Percentiles rank a stretch among this genome's conserved stretches.
Evolutionary conservation across 257 asterid genomes (phyloP).

Genomic region (Verbena officinalis): DNA sequence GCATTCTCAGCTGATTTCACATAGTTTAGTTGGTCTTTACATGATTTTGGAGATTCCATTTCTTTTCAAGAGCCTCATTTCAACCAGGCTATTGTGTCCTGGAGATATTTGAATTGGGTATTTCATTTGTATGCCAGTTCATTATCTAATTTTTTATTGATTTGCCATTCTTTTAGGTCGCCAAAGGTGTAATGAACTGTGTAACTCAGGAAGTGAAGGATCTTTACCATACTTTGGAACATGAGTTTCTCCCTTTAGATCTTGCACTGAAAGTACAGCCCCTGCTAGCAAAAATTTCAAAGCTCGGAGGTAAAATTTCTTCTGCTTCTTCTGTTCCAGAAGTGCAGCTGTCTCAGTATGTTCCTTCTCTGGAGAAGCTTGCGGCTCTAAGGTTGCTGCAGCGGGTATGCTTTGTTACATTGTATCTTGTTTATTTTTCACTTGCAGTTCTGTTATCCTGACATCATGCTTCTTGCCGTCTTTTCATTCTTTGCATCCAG

Average conservation of each 20-base stretch:
- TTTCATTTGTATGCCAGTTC: background rate
- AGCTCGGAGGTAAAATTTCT: slow-evolving; percentile 78
- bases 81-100: background rate
- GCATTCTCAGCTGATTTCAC: background rate
- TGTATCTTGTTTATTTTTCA: no score
- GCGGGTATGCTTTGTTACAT: slow-evolving; percentile 50
- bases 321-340: slow-evolving; percentile 80
- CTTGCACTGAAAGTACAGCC: slow-evolving; percentile 77
- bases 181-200: slow-evolving; percentile 91
- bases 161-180: slow-evolving; percentile 48
- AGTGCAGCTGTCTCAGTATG: slow-evolving; percentile 62
- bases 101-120: background rate
- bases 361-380: slow-evolving; percentile 79
- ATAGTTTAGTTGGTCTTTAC: slow-evolving; percentile 10
- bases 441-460: slow-evolving; percentile 1
- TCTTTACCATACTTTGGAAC: slow-evolving; percentile 69
- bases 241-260: slow-evolving; percentile 70
- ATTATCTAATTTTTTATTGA: slow-evolving; percentile 14
- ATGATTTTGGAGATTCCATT: slow-evolving; percentile 9
- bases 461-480: slow-evolving; percentile 1
- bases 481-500: slow-evolving; percentile 43
- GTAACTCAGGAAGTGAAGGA: slow-evolving; percentile 89
- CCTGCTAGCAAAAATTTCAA: slow-evolving; percentile 61
- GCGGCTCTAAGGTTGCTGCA: slow-evolving; percentile 86
- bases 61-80: slow-evolving; percentile 2